A percentile compares a stretch with the other conserved stretches of the same genome.
phyloP scores from a whole-genome alignment of 345 rosid genomes.

The Cardamine occulta region DNA sequence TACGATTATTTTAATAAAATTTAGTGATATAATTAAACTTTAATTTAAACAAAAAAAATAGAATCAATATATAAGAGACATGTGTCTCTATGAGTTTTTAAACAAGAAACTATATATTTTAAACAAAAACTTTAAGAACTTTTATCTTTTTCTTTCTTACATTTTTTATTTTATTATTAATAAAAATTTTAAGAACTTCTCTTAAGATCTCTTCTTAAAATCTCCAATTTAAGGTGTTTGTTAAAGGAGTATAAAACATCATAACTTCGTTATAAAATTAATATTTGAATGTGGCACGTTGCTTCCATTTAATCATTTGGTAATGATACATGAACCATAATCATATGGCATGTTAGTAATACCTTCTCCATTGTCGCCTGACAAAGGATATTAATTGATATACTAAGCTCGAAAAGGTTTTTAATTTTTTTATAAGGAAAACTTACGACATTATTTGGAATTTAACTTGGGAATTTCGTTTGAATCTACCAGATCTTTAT shows the following conservation, averaged over 20 bases:
- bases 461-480: neutral
- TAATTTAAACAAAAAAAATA: no score
- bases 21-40: no score
- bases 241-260: neutral
- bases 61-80: no score
- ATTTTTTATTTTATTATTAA: no score
- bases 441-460: neutral
- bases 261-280: neutral
- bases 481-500: neutral
- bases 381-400: neutral
- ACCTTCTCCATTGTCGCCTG: conserved; percentile 16
- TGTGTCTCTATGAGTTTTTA: no score
- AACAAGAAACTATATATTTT: no score
- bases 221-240: no score
- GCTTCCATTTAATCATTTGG: conserved; percentile 37
- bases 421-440: neutral
- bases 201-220: no score
- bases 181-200: no score
- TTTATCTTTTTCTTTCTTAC: no score
- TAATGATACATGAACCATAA: conserved; percentile 33
- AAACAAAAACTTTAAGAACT: no score
- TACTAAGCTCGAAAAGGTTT: conserved; percentile 7
- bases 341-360: conserved; percentile 31
- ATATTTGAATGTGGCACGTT: conserved; percentile 32
- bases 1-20: no score